Percentiles rank a stretch among this genome's conserved stretches.
phyloP scores from a whole-genome alignment of 352 stramenopile species.

The Pythium rhizo-oryzae region DNA sequence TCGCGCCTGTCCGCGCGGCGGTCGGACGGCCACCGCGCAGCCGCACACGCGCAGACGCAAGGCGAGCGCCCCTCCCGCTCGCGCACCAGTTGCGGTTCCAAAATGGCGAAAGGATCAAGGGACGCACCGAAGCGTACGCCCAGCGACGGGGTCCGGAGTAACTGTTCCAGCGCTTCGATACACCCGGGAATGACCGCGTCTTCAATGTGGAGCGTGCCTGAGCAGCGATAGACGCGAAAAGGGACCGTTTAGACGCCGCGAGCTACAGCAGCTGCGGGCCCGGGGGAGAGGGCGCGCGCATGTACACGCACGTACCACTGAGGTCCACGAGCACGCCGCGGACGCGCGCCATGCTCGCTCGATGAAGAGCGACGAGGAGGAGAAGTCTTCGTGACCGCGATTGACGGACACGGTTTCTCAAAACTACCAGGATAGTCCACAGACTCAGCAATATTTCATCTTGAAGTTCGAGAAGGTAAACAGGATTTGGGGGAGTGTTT shows the following conservation, averaged over 20 bases:
- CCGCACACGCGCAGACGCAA: not conserved
- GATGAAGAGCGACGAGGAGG: not conserved
- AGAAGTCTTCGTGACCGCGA: not conserved
- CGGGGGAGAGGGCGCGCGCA: not conserved
- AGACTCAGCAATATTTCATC: not conserved
- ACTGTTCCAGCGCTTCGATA: constrained; percentile 38
- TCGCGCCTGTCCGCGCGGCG: not conserved
- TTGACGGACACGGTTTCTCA: not conserved
- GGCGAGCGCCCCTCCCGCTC: not conserved
- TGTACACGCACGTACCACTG: constrained; percentile 41
- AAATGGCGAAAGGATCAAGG: not conserved
- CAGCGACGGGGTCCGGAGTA: constrained; percentile 37
- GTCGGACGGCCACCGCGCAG: too few relatives aligned
- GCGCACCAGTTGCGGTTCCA: not conserved
- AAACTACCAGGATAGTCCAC: constrained; percentile 3
- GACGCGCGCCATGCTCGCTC: constrained; percentile 29
- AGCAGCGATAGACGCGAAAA: not conserved
- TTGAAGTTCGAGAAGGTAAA: too few relatives aligned
- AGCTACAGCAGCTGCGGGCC: not conserved
- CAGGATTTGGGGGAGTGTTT: too few relatives aligned
- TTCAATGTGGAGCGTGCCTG: constrained; percentile 60
- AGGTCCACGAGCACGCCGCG: constrained; percentile 56
- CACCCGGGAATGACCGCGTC: constrained; percentile 46
- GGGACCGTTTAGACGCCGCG: not conserved
- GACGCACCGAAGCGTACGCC: constrained; percentile 53